Conservation (phyloP, 805 yeast genomes). For the Myxozyma monticola region DNA sequence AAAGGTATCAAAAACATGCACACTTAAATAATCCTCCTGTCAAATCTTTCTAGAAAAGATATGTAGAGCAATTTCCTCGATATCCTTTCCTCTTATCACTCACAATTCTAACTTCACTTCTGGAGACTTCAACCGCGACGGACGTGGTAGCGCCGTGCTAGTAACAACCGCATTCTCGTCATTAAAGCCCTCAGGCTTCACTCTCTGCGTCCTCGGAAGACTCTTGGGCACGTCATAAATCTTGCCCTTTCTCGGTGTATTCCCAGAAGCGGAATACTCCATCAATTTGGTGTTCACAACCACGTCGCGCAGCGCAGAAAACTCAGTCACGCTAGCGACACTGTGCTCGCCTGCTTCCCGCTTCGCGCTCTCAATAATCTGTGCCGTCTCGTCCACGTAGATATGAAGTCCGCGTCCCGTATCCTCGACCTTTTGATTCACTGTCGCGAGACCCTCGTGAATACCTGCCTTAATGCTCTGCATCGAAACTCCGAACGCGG, state of each 20-base stretch:
- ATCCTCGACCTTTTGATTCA: slow-evolving; percentile 8
- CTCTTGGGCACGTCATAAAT: slow-evolving; percentile 10
- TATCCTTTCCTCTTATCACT: too few species aligned
- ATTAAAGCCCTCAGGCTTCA: neutral
- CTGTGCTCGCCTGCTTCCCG: slow-evolving; percentile 1
- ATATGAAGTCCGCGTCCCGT: slow-evolving; percentile 20
- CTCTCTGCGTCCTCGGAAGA: slow-evolving; percentile 19
- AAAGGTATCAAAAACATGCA: too few species aligned
- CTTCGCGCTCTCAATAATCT: slow-evolving; percentile 9
- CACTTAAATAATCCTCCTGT: too few species aligned
- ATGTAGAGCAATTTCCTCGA: too few species aligned
- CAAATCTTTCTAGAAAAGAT: too few species aligned
- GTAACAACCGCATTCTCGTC: too few species aligned
- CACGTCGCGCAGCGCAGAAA: slow-evolving; percentile 15
- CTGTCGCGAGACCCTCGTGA: slow-evolving; percentile 5
- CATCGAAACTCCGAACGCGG: slow-evolving; percentile 7
- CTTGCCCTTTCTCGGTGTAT: slow-evolving; percentile 24
- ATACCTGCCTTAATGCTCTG: slow-evolving; percentile 5
- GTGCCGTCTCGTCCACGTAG: slow-evolving; percentile 12
- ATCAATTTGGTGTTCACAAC: slow-evolving; percentile 2
- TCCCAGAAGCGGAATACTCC: slow-evolving; percentile 18
- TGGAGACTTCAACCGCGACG: too few species aligned
- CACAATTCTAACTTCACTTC: too few species aligned
- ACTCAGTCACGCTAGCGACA: slow-evolving; percentile 7
- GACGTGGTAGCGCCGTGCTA: too few species aligned